These are phyloP conservation scores for Ajuga chamaepitys DNA, from an alignment of 257 asterid species.

Conservation along the genomic window DNA sequence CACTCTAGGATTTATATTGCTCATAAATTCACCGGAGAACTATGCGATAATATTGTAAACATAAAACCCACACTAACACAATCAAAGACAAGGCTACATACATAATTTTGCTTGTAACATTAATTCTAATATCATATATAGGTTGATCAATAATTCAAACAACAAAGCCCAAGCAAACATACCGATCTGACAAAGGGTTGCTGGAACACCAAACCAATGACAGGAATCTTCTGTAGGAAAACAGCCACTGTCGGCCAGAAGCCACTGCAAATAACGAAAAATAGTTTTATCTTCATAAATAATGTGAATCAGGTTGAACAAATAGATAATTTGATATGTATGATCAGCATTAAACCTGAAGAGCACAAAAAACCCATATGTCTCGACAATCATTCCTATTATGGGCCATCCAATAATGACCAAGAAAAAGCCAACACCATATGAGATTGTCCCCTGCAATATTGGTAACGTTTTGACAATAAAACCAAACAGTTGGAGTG, in stretches of 20 bases:
- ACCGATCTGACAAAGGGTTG: constrained; percentile 85
- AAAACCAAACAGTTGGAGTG: neutral
- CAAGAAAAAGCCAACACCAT: constrained; percentile 76
- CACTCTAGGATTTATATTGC: neutral
- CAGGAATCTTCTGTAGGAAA: constrained; percentile 79
- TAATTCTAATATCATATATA: neutral
- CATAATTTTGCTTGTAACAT: neutral
- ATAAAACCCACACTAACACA: neutral
- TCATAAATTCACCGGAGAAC: neutral
- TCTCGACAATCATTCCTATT: constrained; percentile 78
- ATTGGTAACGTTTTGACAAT: neutral
- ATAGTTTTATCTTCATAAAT: constrained; percentile 5
- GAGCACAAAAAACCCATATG: constrained; percentile 79
- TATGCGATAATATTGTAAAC: neutral
- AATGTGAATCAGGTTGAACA: neutral
- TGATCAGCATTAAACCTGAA: constrained; percentile 53
- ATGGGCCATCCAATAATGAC: constrained; percentile 89
- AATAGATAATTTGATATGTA: neutral
- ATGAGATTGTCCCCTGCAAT: constrained; percentile 67
- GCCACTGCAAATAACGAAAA: constrained; percentile 51
- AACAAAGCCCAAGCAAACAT: constrained; percentile 18
- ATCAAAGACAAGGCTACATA: neutral
- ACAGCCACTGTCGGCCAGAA: constrained; percentile 93
- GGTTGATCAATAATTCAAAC: neutral
- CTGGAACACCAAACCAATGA: constrained; percentile 82